phyloP scores from a whole-genome alignment of 176 grass and related monocot genomes.

The Avena insularis region DNA sequence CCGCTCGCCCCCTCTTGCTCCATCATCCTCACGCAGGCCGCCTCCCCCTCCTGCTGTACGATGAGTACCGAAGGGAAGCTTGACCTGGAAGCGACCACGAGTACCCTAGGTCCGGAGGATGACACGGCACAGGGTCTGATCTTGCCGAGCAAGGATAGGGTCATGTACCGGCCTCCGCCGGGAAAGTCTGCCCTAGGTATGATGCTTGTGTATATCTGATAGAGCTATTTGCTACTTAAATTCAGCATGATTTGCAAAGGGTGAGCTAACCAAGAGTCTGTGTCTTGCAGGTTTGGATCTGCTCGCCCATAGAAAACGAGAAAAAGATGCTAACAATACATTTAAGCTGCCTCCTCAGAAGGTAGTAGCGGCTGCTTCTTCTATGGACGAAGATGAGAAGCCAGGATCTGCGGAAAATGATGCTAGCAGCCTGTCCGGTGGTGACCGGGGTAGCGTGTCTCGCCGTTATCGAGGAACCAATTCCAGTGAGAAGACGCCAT shows the following conservation, averaged over 20 bases:
- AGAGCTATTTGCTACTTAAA: constrained; percentile 10
- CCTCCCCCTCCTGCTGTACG: not conserved
- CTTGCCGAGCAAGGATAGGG: constrained; percentile 62
- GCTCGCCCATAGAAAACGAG: constrained; percentile 76
- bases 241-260: not conserved
- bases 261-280: constrained; percentile 21
- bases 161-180: constrained; percentile 72
- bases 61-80: constrained; percentile 38
- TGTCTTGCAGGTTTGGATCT: constrained; percentile 76
- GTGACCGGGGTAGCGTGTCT: constrained; percentile 32
- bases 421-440: constrained; percentile 5
- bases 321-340: constrained; percentile 30
- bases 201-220: not conserved
- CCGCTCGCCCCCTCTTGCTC: not conserved
- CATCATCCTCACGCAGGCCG: not conserved
- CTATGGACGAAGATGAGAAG: constrained; percentile 84
- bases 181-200: constrained; percentile 81
- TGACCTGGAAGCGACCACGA: constrained; percentile 62
- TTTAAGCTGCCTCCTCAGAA: constrained; percentile 68
- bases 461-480: constrained; percentile 66
- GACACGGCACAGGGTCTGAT: constrained; percentile 59
- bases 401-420: constrained; percentile 47
- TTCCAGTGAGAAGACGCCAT: constrained; percentile 55
- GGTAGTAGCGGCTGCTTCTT: constrained; percentile 47
- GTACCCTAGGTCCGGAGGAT: constrained; percentile 71